Conservation (phyloP, 441 rosid genomes). For the Raphanus hybrid region DNA sequence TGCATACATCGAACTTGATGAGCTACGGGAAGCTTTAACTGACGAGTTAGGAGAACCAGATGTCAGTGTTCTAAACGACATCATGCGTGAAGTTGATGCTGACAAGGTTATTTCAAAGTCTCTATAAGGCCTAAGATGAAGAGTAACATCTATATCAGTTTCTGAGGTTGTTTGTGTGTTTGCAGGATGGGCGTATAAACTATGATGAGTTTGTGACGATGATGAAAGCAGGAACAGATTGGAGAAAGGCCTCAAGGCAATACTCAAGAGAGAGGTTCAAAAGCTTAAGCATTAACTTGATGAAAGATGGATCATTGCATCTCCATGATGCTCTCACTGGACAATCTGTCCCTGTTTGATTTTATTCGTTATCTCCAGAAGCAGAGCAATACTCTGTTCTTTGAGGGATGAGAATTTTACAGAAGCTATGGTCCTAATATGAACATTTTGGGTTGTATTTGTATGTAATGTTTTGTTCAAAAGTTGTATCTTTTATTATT, state of each 20-base stretch:
- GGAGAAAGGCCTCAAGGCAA: slow-evolving; percentile 98
- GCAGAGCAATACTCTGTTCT: no score
- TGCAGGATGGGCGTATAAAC: slow-evolving; percentile 82
- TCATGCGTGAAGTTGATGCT: slow-evolving; percentile 90
- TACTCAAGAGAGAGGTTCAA: slow-evolving; percentile 97
- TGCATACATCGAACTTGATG: slow-evolving; percentile 74
- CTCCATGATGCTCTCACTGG: slow-evolving; percentile 88
- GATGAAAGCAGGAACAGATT: slow-evolving; percentile 99
- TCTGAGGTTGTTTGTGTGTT: slow-evolving; percentile 2
- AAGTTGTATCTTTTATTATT: no score
- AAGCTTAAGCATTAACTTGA: slow-evolving; percentile 87
- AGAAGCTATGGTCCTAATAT: no score
- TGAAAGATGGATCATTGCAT: slow-evolving; percentile 96
- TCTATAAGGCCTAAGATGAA: not conserved
- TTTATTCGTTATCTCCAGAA: not conserved
- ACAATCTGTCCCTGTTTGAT: slow-evolving; percentile 70
- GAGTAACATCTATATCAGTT: not conserved
- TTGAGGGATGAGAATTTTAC: no score
- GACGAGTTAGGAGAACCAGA: slow-evolving; percentile 82
- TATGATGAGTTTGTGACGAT: slow-evolving; percentile 91
- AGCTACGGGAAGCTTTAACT: slow-evolving; percentile 70
- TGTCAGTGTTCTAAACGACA: slow-evolving; percentile 65
- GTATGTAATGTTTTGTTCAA: no score
- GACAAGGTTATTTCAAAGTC: slow-evolving; percentile 66
- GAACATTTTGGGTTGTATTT: no score